phyloP scores from a whole-genome alignment of 768 basidiomycete genomes.

The Podaxis sp. region DNA sequence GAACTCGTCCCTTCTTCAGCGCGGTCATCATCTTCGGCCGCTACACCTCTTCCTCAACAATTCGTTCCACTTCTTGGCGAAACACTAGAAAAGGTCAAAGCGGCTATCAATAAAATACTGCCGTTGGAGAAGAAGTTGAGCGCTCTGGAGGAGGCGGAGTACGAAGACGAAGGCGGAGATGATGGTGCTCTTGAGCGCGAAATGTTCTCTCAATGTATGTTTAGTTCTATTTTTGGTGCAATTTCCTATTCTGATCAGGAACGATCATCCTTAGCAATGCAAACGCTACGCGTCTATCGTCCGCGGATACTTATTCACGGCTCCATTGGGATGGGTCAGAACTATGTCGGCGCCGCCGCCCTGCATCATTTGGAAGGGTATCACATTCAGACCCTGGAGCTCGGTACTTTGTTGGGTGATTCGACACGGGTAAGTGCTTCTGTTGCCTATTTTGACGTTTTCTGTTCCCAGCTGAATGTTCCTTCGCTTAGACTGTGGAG shows the following conservation, averaged over 20 bases:
- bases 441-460: background rate
- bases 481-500: constrained; percentile 67
- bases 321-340: constrained; percentile 84
- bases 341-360: constrained; percentile 85
- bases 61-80: constrained; percentile 75
- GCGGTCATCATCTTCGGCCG: constrained; percentile 83
- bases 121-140: constrained; percentile 80
- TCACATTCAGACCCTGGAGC: constrained; percentile 90
- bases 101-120: constrained; percentile 68
- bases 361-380: constrained; percentile 95
- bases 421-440: constrained; percentile 71
- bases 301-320: constrained; percentile 88
- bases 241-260: background rate
- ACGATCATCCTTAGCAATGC: constrained; percentile 64
- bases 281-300: constrained; percentile 86
- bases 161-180: constrained; percentile 71
- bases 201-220: constrained; percentile 81
- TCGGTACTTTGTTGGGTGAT: constrained; percentile 86
- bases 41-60: constrained; percentile 82
- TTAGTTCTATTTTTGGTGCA: background rate
- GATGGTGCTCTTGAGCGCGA: constrained; percentile 89
- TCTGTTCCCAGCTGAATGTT: constrained; percentile 6
- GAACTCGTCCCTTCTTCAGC: constrained; percentile 95
- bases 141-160: constrained; percentile 94
- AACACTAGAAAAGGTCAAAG: constrained; percentile 70